Conservation (phyloP, 148 eudicot species). For the Rhododendron kiyosumense region DNA sequence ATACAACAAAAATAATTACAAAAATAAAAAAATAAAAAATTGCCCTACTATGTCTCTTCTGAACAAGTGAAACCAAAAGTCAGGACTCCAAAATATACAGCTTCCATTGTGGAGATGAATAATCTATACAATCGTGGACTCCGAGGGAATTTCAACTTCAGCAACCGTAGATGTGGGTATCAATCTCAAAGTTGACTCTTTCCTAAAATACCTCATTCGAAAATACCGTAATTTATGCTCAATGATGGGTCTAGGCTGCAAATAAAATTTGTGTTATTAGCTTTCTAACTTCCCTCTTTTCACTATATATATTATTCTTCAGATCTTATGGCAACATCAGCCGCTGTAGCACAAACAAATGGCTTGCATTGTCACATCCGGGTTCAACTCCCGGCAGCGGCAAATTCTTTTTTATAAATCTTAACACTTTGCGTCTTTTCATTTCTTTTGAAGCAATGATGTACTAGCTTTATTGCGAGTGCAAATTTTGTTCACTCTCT, state of each 20-base stretch:
- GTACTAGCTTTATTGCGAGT: no score
- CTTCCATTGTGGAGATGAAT: background rate
- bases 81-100: background rate
- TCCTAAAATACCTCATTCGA: background rate
- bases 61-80: background rate
- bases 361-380: background rate
- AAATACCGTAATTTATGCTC: background rate
- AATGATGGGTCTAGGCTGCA: no score
- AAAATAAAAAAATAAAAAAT: background rate
- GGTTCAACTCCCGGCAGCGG: background rate
- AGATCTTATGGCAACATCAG: background rate
- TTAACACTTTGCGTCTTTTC: no score
- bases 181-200: background rate
- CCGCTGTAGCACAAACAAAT: background rate
- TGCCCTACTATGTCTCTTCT: background rate
- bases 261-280: no score
- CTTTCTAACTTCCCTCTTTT: no score
- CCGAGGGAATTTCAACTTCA: background rate
- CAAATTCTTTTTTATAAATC: background rate
- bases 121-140: slow-evolving; percentile 7
- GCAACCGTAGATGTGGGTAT: background rate
- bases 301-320: no score
- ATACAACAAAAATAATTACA: background rate
- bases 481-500: no score
- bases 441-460: no score